phyloP scores from a whole-genome alignment of 2,329 filamentous ascomycete species.

The Cladobotryum mycophilum region DNA sequence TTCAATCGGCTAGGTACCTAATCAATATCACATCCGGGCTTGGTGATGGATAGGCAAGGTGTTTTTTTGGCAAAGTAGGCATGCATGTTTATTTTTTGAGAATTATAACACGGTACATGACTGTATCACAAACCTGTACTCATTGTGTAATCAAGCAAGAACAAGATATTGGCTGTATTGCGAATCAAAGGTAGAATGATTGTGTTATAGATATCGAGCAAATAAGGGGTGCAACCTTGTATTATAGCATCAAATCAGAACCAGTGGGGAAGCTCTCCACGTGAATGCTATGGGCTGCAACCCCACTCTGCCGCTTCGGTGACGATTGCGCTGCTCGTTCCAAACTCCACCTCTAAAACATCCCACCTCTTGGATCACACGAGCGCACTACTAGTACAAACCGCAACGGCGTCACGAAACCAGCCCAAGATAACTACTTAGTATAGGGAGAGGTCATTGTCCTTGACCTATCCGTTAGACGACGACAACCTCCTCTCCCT shows the following conservation, averaged over 20 bases:
- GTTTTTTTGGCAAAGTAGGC: no score
- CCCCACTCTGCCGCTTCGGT: not conserved
- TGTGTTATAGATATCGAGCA: not conserved
- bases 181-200: not conserved
- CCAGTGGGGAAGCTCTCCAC: slow-evolving; percentile 8
- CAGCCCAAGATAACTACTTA: not conserved
- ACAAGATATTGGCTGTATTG: no score
- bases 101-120: no score
- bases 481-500: not conserved
- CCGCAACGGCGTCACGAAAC: slow-evolving; percentile 1
- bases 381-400: not conserved
- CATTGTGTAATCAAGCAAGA: no score
- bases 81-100: no score
- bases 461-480: no score
- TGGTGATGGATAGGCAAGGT: no score
- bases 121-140: no score
- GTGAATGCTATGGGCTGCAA: slow-evolving; percentile 8
- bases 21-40: no score
- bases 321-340: not conserved
- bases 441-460: no score
- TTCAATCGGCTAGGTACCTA: no score
- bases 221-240: not conserved
- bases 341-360: slow-evolving; percentile 1
- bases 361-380: slow-evolving; percentile 2
- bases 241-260: not conserved